phyloP scores from a whole-genome alignment of 1,284 basidiomycete genomes.

The Mycena citricolor region DNA sequence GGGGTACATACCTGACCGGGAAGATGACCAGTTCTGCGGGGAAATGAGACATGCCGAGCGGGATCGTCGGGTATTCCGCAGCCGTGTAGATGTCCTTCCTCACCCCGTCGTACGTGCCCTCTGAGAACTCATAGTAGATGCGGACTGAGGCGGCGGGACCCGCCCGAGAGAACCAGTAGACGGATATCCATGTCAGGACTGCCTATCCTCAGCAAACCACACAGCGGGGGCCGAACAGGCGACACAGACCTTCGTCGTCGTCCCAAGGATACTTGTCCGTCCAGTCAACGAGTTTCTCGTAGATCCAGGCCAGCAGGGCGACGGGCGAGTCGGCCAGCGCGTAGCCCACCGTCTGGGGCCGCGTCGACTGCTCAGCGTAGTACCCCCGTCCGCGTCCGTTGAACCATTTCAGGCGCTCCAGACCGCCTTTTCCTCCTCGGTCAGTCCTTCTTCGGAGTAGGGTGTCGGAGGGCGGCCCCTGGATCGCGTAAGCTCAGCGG shows the following conservation, averaged over 20 bases:
- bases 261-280: constrained; percentile 49
- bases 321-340: constrained; percentile 52
- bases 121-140: constrained; percentile 62
- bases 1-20: constrained; percentile 27
- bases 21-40: constrained; percentile 26
- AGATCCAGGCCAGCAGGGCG: constrained; percentile 58
- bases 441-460: constrained; percentile 20
- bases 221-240: too few relatives aligned
- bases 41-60: constrained; percentile 17
- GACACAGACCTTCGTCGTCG: constrained; percentile 50
- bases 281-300: constrained; percentile 53
- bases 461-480: not conserved
- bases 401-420: constrained; percentile 16
- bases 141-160: constrained; percentile 52
- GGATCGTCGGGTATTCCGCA: constrained; percentile 21
- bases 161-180: constrained; percentile 57
- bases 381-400: constrained; percentile 41
- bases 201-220: constrained; percentile 1
- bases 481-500: constrained; percentile 5
- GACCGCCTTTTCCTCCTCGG: constrained; percentile 14
- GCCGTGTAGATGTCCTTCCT: too few relatives aligned
- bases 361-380: constrained; percentile 42
- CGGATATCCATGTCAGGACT: constrained; percentile 62
- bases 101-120: too few relatives aligned
- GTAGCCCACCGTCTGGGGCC: constrained; percentile 57